Percentiles rank a stretch among this genome's conserved stretches.
Conservation (phyloP, 129 eudicot species). For the Silybum marianum region DNA sequence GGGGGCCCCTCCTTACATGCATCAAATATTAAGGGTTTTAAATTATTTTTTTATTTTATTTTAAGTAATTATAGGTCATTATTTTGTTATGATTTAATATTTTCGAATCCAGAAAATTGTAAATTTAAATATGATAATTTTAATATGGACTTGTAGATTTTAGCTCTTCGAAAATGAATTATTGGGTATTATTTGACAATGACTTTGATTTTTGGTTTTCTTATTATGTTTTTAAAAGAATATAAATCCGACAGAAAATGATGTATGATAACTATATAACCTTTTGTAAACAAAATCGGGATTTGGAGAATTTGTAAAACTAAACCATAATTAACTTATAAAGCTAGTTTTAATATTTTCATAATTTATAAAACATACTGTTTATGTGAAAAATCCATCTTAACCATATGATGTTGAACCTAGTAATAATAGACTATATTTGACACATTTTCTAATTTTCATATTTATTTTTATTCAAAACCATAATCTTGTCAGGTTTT, state of each 20-base stretch:
- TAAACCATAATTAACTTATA: neutral
- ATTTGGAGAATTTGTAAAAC: neutral
- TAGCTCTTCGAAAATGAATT: neutral
- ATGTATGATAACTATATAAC: neutral
- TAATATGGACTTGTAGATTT: neutral
- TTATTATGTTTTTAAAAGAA: neutral
- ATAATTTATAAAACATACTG: neutral
- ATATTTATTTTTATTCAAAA: neutral
- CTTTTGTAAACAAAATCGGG: neutral
- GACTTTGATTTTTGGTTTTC: neutral
- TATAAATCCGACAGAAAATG: neutral
- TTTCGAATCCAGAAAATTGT: neutral
- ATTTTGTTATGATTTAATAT: neutral
- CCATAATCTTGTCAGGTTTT: neutral
- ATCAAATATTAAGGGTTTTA: neutral
- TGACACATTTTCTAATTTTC: neutral
- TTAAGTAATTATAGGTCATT: neutral
- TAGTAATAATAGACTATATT: no score
- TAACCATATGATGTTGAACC: no score
- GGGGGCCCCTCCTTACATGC: slow-evolving; percentile 25
- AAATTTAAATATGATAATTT: neutral
- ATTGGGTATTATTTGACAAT: neutral
- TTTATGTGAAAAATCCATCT: no score
- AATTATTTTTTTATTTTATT: neutral
- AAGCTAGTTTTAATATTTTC: neutral